phyloP scores from a whole-genome alignment of 1,284 basidiomycete species.

The Peniophora sp. region DNA sequence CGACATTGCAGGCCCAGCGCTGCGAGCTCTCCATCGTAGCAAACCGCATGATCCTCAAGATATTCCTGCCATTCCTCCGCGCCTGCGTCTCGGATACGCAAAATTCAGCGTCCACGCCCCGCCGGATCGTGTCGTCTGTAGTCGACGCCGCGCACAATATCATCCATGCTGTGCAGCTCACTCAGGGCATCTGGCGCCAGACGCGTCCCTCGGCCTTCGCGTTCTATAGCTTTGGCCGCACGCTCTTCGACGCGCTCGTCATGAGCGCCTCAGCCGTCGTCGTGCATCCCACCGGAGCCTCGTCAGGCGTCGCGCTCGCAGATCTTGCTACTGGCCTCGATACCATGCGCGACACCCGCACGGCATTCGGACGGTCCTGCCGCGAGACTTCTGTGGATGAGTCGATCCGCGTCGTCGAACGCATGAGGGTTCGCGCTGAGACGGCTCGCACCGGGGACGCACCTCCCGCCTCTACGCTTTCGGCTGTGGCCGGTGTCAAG shows the following conservation, averaged over 20 bases:
- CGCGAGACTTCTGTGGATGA: slow-evolving; percentile 21
- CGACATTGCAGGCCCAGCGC: slow-evolving; percentile 32
- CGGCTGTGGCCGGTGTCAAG: slow-evolving; percentile 32
- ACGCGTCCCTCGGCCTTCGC: slow-evolving; percentile 39
- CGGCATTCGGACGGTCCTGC: slow-evolving; percentile 17
- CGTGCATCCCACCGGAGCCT: slow-evolving; percentile 38
- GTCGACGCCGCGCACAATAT: slow-evolving; percentile 56
- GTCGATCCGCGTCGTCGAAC: slow-evolving; percentile 37
- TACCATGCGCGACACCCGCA: slow-evolving; percentile 32
- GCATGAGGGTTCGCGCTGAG: slow-evolving; percentile 41
- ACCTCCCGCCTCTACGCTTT: slow-evolving; percentile 5
- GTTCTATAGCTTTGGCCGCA: slow-evolving; percentile 52
- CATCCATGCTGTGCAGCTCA: slow-evolving; percentile 37
- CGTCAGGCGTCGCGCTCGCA: slow-evolving; percentile 38
- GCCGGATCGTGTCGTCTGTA: slow-evolving; percentile 46
- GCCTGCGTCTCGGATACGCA: slow-evolving; percentile 16
- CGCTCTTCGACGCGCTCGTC: slow-evolving; percentile 55
- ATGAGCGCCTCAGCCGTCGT: slow-evolving; percentile 53
- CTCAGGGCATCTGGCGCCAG: slow-evolving; percentile 32
- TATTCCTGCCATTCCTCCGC: slow-evolving; percentile 61
- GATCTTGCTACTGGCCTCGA: slow-evolving; percentile 43
- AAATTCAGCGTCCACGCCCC: slow-evolving; percentile 19
- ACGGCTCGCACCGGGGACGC: slow-evolving; percentile 14
- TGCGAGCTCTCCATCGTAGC: slow-evolving; percentile 54
- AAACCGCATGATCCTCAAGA: slow-evolving; percentile 51